phyloP scores from a whole-genome alignment of 2,329 filamentous ascomycete species.

The Hymenoscyphus scutula region DNA sequence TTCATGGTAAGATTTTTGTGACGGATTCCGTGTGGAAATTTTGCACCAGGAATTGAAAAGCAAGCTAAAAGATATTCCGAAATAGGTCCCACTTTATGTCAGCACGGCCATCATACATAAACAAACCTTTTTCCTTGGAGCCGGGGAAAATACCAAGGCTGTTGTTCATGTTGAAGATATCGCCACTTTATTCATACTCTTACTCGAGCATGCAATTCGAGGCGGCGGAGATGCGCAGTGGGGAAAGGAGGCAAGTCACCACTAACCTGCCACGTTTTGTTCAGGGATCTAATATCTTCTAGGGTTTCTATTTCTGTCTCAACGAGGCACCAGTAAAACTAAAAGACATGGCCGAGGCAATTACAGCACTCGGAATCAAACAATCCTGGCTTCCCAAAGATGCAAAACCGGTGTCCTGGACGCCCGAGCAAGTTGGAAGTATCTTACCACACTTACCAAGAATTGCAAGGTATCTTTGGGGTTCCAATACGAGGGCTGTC shows the following conservation, averaged over 20 bases:
- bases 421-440: neutral
- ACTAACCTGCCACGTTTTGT: neutral
- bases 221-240: neutral
- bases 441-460: neutral
- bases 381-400: neutral
- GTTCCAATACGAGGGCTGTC: neutral
- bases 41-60: neutral
- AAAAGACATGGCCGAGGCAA: neutral
- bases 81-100: neutral
- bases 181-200: neutral
- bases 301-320: neutral
- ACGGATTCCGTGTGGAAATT: neutral
- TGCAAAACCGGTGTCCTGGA: neutral
- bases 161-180: slow-evolving; percentile 1
- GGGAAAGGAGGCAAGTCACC: neutral
- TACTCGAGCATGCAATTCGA: neutral
- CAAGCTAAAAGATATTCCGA: neutral
- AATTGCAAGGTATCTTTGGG: neutral
- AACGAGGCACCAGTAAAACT: slow-evolving; percentile 1
- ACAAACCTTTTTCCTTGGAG: neutral
- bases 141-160: neutral
- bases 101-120: neutral
- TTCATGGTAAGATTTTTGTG: neutral
- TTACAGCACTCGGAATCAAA: neutral
- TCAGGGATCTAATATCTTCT: neutral